phyloP scores from a whole-genome alignment of 2,329 filamentous ascomycete species.

The Pseudodiploospora longispora region DNA sequence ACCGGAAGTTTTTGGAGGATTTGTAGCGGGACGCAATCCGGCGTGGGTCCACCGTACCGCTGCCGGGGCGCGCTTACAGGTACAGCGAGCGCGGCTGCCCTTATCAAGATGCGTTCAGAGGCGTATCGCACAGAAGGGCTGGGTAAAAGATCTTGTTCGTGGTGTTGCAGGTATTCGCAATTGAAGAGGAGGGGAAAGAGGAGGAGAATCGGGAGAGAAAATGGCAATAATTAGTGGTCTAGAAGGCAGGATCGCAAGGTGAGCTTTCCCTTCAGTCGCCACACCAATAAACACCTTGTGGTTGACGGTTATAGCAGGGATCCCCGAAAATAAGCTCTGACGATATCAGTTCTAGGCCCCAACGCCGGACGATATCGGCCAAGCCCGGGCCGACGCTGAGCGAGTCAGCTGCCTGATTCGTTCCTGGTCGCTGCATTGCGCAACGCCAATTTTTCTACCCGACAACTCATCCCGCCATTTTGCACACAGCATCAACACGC shows the following conservation, averaged over 20 bases:
- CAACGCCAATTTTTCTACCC: not conserved
- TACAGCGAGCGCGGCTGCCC: too few relatives aligned
- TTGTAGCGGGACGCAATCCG: too few relatives aligned
- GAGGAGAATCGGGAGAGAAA: not conserved
- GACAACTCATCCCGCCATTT: not conserved
- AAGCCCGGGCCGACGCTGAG: slow-evolving; percentile 13
- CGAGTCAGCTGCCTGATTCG: slow-evolving; percentile 10
- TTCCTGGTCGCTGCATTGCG: not conserved
- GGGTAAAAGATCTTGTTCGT: too few relatives aligned
- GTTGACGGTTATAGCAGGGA: not conserved
- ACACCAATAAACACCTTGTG: not conserved
- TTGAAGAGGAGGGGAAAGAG: not conserved
- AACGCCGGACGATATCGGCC: slow-evolving; percentile 12
- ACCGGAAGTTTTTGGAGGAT: too few relatives aligned
- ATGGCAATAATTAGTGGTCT: not conserved
- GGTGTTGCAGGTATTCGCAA: not conserved
- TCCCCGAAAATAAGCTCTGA: not conserved
- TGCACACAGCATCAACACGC: slow-evolving; percentile 1
- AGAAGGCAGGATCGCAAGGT: not conserved
- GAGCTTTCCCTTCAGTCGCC: not conserved
- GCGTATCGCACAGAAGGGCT: too few relatives aligned
- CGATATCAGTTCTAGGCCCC: not conserved
- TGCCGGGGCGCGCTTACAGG: too few relatives aligned
- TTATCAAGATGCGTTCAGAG: too few relatives aligned
- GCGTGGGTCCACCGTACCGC: too few relatives aligned